Percentiles rank a stretch among this genome's conserved stretches.
Conservation (phyloP, 176 grass and related monocot genomes). For the Guadua angustifolia region DNA sequence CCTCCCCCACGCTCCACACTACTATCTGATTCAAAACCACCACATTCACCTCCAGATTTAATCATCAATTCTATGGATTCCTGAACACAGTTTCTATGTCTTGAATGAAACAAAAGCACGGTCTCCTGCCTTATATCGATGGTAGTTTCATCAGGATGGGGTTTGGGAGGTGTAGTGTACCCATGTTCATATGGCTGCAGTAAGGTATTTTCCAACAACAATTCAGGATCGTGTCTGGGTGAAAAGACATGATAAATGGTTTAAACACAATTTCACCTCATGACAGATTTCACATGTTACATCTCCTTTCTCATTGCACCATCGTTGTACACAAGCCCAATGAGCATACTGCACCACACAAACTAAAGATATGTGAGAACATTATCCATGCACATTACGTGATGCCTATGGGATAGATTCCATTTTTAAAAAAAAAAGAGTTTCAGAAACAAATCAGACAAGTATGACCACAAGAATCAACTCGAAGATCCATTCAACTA, state of each 20-base stretch:
- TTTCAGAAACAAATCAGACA: conserved; percentile 25
- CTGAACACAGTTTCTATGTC: conserved; percentile 16
- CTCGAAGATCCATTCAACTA: conserved; percentile 1
- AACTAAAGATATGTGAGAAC: conserved; percentile 39
- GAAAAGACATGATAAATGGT: neutral
- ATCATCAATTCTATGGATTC: conserved; percentile 24
- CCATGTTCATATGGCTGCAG: conserved; percentile 80
- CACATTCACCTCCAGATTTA: conserved; percentile 44
- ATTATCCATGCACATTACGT: conserved; percentile 22
- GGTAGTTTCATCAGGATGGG: conserved; percentile 79
- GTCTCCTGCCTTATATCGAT: conserved; percentile 78
- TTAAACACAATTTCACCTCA: conserved; percentile 53
- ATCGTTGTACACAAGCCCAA: conserved; percentile 78
- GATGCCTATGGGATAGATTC: neutral
- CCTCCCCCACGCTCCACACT: conserved; percentile 43
- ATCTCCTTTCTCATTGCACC: conserved; percentile 97
- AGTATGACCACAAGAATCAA: neutral
- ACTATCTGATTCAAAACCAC: conserved; percentile 48
- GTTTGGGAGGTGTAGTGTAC: conserved; percentile 77
- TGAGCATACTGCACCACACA: conserved; percentile 78
- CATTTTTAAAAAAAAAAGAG: conserved; percentile 13
- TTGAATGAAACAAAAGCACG: conserved; percentile 20
- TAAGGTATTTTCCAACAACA: conserved; percentile 37
- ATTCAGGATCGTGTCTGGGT: conserved; percentile 13
- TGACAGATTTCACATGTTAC: conserved; percentile 85